Base-by-base conservation (phyloP, 495 filamentous ascomycete genomes). In the Lophiostoma macrostomum region DNA sequence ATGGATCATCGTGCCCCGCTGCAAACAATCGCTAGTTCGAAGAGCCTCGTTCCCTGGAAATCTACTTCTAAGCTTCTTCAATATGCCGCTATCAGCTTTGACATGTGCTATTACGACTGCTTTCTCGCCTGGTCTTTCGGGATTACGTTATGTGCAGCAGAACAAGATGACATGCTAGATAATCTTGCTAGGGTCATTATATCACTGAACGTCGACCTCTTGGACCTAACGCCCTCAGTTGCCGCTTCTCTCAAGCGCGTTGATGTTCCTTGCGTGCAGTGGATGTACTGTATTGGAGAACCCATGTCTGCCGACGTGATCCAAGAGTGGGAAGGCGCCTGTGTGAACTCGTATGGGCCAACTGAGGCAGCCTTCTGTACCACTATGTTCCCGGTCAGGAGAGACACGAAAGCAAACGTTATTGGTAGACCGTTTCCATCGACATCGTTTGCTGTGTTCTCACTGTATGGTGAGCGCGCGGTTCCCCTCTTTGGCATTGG, bases 81-180 rank as follows among this genome's bases (percentile, higher is more conserved):
- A 23, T 73, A 69, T 49, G 70, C 70, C 19, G 70, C 70, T n/a
- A 67, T 61, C 6, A 72, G 70, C n/a, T 73, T 73, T 51, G 70
- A 73, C 43, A 73, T 73, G 70, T 73, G 70, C 40, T 73, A 73
- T 32, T 73, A 71, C 41, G 70, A 73, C 43, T 71, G 71, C 55
- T 73, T 73, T 40, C 63, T 73, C 55, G 70, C 70, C n/a, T 72
- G 70, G 70, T 56, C 58, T 25, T 72, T 66, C 28, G 70, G 70
- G 11, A 70, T 73, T 39, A 62, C 65, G 28, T 63, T 73, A 22
- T 73, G 70, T 41, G 69, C 68, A 8, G 70, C 70, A 28, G 50
- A 57, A 8, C 63, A 63, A 28, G 50, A 39, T 8, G 39, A 50
- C 19, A 60, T 73, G 47, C 59, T 72, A 5, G 61, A 65, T 41